Conservation (phyloP, 805 yeast species). For the Metschnikowia baotianmanensis region DNA sequence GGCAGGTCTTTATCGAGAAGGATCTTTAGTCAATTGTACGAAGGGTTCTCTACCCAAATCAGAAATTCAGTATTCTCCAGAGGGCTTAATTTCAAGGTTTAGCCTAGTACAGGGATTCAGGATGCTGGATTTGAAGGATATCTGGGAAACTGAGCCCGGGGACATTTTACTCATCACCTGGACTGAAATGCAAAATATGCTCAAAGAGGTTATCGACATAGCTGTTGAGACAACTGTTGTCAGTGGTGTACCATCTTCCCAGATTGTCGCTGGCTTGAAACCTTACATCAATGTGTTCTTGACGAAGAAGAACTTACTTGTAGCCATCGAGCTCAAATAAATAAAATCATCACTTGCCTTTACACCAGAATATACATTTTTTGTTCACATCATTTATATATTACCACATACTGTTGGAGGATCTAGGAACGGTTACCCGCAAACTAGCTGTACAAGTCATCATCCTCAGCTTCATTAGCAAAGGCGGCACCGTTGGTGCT, state of each 20-base stretch:
- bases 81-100: neutral
- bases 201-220: slow-evolving; percentile 21
- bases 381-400: too few species aligned
- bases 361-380: too few species aligned
- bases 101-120: neutral
- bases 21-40: slow-evolving; percentile 1
- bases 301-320: too few species aligned
- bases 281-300: too few species aligned
- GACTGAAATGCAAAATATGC: neutral
- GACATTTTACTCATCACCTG: slow-evolving; percentile 37
- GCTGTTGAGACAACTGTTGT: slow-evolving; percentile 36
- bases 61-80: neutral
- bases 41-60: too few species aligned
- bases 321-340: too few species aligned
- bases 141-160: slow-evolving; percentile 14
- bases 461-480: slow-evolving; percentile 44
- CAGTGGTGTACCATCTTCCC: too few species aligned
- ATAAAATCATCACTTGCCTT: too few species aligned
- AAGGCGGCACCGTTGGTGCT: slow-evolving; percentile 38
- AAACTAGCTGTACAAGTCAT: slow-evolving; percentile 29
- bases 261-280: too few species aligned
- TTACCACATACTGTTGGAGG: too few species aligned
- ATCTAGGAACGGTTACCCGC: too few species aligned
- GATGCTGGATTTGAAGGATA: neutral
- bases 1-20: slow-evolving; percentile 7